phyloP scores from a whole-genome alignment of 2,329 filamentous ascomycete species.

The Monilinia fructigena region DNA sequence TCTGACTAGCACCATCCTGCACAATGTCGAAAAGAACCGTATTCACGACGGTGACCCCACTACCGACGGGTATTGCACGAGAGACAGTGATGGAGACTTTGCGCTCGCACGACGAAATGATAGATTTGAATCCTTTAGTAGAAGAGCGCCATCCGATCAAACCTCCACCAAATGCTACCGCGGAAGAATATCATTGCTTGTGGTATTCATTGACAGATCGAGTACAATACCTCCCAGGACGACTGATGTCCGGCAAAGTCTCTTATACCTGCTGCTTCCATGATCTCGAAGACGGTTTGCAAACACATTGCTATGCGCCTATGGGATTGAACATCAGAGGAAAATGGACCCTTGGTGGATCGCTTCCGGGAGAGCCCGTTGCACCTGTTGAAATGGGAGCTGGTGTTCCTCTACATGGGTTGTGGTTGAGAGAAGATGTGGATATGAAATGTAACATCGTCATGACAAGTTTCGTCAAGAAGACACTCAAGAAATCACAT shows the following conservation, averaged over 20 bases:
- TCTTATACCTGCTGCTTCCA: conserved; percentile 80
- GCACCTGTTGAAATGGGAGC: conserved; percentile 66
- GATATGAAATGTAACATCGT: conserved; percentile 79
- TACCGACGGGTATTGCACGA: conserved; percentile 67
- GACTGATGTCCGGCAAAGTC: conserved; percentile 62
- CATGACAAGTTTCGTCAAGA: conserved; percentile 75
- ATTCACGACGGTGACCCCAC: conserved; percentile 76
- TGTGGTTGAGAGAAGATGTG: conserved; percentile 84
- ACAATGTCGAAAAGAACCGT: conserved; percentile 46
- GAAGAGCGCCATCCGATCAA: conserved; percentile 67
- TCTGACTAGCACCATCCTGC: not conserved
- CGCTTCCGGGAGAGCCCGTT: conserved; percentile 65
- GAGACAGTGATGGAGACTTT: conserved; percentile 72
- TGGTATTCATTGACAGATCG: conserved; percentile 83
- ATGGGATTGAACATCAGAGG: conserved; percentile 76
- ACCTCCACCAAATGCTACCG: conserved; percentile 62
- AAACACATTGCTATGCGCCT: conserved; percentile 82
- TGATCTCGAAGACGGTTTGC: conserved; percentile 68
- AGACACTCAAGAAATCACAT: conserved; percentile 76
- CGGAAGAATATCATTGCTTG: conserved; percentile 67
- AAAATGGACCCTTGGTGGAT: conserved; percentile 75
- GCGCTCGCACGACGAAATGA: conserved; percentile 78
- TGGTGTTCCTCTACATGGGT: conserved; percentile 62
- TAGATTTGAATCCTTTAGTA: conserved; percentile 62
- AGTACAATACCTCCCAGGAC: conserved; percentile 70